Evolutionary conservation across 176 grass and related monocot species (phyloP), one percentile per base, ranked within the genome.

Genomic region (Echinochloa phyllopogon): DNA sequence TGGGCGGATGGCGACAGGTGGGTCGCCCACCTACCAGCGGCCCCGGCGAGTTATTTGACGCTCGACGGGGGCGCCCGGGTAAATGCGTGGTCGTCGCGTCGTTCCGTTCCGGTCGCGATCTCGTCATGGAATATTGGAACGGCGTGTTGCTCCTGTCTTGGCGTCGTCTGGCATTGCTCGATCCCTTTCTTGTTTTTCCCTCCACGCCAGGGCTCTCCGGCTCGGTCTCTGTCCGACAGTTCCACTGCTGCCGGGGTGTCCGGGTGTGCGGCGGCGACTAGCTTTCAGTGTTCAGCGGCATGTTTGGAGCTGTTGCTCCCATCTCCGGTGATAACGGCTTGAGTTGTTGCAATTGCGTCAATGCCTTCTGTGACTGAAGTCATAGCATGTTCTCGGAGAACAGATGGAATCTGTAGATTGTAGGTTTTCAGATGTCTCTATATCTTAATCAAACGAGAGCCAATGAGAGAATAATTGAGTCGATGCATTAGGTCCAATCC

Each of bases 281-380:
- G 29, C 29, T 23, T 58, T 21, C 42, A 47, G 68, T 8, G 10
- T 7, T 21, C 21, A 48, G 13, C 40, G 40, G 81, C 77, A 80
- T 94, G 92, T 59, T 69, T 92, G 20, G 52, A 21, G 4, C 36
- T 52, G 21, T 13, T 71, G 77, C 52, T 83, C 17, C 68, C 69
- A 44, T 91, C 88, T 86, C 84, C 90, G 72, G 68, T 29, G 57
- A 97, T 69, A 16, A 89, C 86, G 6, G 94, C 92, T 48, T 90
- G 52, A 60, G 95, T 98, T 49, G 95, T 98, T 51, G 95, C 90
- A 79, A 94, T 94, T 79, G 95, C 95, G 84, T 98, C 92, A 61
- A 98, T 98, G 57, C 92, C 95, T 91, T 94, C 86, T n/a, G 90
- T 98, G 49, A 98, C 95, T 17, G 92, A 85, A 77, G 71, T 98